A percentile compares a stretch with the other conserved stretches of the same genome.
phyloP scores from a whole-genome alignment of 768 basidiomycete genomes.

The Lentinula raphanica region DNA sequence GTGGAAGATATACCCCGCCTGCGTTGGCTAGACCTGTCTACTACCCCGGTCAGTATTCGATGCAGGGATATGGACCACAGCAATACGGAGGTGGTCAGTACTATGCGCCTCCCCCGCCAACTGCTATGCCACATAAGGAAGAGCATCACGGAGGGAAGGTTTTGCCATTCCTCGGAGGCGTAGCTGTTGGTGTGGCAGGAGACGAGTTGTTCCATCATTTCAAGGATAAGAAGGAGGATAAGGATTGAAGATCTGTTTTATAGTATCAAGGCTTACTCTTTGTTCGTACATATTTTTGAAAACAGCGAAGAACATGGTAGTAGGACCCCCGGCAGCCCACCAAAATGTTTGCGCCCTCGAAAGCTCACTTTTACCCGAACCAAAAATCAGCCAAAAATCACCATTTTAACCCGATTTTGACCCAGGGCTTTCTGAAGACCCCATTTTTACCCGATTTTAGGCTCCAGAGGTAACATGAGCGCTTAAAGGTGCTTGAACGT shows the following conservation, averaged over 20 bases:
- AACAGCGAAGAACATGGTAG: too few species aligned
- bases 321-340: too few species aligned
- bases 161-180: background rate
- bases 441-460: too few species aligned
- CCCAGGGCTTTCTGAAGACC: too few species aligned
- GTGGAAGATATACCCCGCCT: background rate
- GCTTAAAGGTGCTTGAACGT: too few species aligned
- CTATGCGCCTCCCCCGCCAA: background rate
- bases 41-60: background rate
- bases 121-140: background rate
- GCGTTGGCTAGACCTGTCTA: background rate
- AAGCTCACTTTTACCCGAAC: too few species aligned
- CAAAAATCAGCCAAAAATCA: too few species aligned
- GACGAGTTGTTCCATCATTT: background rate
- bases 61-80: background rate
- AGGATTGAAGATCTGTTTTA: background rate
- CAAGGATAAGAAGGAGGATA: background rate
- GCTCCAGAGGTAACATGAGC: too few species aligned
- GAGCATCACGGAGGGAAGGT: background rate
- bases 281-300: too few species aligned
- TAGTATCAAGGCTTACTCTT: too few species aligned
- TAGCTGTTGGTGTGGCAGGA: background rate
- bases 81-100: background rate
- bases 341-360: too few species aligned
- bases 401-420: too few species aligned